phyloP scores from a whole-genome alignment of 1,284 basidiomycete genomes.

The Sanghuangporus weigelae region DNA sequence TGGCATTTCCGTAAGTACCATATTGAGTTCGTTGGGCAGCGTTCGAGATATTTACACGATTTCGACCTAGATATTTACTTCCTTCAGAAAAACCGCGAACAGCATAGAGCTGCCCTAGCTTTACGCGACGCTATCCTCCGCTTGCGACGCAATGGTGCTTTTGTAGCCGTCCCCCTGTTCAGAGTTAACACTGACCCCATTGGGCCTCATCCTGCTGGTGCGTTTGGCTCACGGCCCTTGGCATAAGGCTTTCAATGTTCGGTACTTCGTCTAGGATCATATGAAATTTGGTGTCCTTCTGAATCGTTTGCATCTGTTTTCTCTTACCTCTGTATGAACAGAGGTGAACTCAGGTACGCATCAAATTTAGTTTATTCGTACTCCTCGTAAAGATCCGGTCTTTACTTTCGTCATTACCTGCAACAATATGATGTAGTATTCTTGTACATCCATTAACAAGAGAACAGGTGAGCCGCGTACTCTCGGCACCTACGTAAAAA shows the following conservation, averaged over 20 bases:
- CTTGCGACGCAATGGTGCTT: conserved; percentile 65
- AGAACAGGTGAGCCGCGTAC: conserved; percentile 44
- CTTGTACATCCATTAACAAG: conserved; percentile 67
- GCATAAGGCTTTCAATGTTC: not conserved
- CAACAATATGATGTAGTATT: conserved; percentile 36
- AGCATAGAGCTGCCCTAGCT: conserved; percentile 59
- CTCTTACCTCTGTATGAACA: conserved; percentile 65
- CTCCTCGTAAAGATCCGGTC: not conserved
- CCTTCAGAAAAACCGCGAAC: conserved; percentile 56
- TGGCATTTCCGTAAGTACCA: conserved; percentile 67
- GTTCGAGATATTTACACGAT: not conserved
- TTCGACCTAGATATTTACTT: conserved; percentile 63
- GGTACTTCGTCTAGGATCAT: conserved; percentile 48
- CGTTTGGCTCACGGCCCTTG: conserved; percentile 20
- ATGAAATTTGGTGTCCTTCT: conserved; percentile 71
- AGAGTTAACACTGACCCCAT: conserved; percentile 63
- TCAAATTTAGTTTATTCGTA: not conserved
- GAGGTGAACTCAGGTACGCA: conserved; percentile 57
- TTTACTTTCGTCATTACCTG: not conserved
- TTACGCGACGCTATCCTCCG: conserved; percentile 65
- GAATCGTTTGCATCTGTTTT: conserved; percentile 68
- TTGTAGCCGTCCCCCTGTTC: conserved; percentile 69
- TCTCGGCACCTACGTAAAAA: not conserved
- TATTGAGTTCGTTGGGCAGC: not conserved
- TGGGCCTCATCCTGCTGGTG: conserved; percentile 73